Percentiles rank a stretch among this genome's conserved stretches.
Evolutionary conservation across 805 yeast genomes (phyloP).

Genomic region (Isabelozyma gotoi): DNA sequence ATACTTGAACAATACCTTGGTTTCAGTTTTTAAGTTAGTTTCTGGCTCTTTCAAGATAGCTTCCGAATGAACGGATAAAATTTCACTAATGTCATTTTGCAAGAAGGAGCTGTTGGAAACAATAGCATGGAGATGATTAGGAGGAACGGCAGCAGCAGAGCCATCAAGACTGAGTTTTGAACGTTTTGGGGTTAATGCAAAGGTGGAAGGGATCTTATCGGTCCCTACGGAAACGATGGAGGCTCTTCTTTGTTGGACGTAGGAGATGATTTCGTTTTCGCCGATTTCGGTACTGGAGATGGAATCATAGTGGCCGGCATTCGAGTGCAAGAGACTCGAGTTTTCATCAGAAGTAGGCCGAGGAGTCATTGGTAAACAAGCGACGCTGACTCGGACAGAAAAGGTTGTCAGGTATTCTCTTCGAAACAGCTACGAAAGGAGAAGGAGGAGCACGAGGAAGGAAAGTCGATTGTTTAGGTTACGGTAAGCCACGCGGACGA

Average conservation of each 20-base stretch:
- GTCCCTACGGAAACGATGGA: conserved; percentile 36
- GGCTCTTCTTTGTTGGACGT: conserved; percentile 38
- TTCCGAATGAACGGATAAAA: conserved; percentile 20
- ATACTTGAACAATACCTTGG: conserved; percentile 35
- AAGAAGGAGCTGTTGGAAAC: conserved; percentile 4
- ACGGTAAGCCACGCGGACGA: neutral
- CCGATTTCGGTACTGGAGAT: conserved; percentile 16
- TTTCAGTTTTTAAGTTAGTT: conserved; percentile 40
- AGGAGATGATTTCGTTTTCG: conserved; percentile 36
- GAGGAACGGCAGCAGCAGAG: conserved; percentile 4
- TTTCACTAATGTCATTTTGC: conserved; percentile 11
- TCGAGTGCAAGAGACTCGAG: neutral
- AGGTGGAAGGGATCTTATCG: conserved; percentile 12
- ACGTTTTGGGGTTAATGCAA: conserved; percentile 17
- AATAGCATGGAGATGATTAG: conserved; percentile 6
- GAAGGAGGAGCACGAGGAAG: too few species aligned
- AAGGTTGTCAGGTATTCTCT: neutral
- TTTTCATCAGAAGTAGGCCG: neutral
- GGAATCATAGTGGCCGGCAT: neutral
- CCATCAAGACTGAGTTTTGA: conserved; percentile 6
- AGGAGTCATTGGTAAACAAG: conserved; percentile 1
- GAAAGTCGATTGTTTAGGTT: neutral
- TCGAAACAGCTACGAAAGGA: too few species aligned
- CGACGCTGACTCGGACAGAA: too few species aligned
- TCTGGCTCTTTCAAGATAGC: conserved; percentile 36